Evolutionary conservation across 331 rosid species (phyloP).

Genomic region (Malus hybrid): DNA sequence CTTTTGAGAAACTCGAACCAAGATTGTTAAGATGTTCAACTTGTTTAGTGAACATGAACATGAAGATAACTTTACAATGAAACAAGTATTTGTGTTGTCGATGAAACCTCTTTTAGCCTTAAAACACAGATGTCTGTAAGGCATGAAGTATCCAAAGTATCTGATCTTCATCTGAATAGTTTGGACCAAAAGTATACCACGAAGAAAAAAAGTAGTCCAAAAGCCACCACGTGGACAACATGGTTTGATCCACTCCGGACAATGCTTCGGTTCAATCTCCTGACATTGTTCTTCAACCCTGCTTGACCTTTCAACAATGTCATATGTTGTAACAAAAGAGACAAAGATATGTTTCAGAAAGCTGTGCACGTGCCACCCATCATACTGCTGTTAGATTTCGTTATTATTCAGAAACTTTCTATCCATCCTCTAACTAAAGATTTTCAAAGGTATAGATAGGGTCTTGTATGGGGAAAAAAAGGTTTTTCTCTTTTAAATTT

Average conservation of each 20-base stretch:
- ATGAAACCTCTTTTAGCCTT: slow-evolving; percentile 3
- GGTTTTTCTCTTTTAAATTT: no score
- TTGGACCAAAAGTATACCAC: slow-evolving; percentile 71
- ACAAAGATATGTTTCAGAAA: slow-evolving; percentile 3
- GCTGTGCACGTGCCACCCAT: neutral
- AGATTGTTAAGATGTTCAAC: slow-evolving; percentile 2
- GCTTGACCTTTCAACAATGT: slow-evolving; percentile 54
- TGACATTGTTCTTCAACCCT: slow-evolving; percentile 62
- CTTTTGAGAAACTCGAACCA: neutral
- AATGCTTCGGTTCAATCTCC: slow-evolving; percentile 85
- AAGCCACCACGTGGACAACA: slow-evolving; percentile 64
- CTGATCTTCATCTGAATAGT: slow-evolving; percentile 46
- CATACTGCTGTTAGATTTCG: no score
- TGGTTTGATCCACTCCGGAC: slow-evolving; percentile 71
- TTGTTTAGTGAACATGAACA: neutral
- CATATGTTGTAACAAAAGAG: slow-evolving; percentile 50
- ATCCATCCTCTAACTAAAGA: neutral
- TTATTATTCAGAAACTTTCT: neutral
- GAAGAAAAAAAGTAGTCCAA: slow-evolving; percentile 57
- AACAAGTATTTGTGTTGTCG: slow-evolving; percentile 1
- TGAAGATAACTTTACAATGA: slow-evolving; percentile 24
- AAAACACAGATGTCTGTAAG: neutral
- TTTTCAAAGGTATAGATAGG: no score
- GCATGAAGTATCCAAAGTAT: neutral
- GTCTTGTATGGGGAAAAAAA: no score